Conservation (phyloP, 139 green algal species). For the Ostreobium quekettii region DNA sequence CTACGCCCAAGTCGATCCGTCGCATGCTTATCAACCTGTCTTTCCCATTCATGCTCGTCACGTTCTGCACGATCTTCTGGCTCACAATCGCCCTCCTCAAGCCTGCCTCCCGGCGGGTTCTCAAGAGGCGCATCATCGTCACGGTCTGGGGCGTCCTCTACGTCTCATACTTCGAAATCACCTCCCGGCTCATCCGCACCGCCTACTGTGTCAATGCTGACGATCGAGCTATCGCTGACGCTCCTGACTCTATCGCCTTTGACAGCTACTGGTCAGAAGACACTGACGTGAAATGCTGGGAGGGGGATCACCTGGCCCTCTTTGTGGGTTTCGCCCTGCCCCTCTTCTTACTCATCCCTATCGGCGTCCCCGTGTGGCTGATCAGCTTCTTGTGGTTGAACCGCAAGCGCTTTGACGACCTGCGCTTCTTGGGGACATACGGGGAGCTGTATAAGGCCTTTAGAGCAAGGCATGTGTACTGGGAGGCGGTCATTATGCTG, state of each 20-base stretch:
- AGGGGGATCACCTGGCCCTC: not conserved
- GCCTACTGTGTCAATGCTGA: conserved; percentile 3
- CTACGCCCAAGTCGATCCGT: too few species aligned
- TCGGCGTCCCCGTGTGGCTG: conserved; percentile 16
- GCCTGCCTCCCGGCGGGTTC: not conserved
- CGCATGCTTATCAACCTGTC: conserved; percentile 1
- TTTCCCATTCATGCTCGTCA: not conserved
- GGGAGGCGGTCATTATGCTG: conserved; percentile 14
- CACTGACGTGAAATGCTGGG: conserved; percentile 4
- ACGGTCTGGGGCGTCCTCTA: not conserved
- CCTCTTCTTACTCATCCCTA: conserved; percentile 2
- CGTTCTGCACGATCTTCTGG: not conserved
- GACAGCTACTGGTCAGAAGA: conserved; percentile 14
- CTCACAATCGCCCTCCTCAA: not conserved
- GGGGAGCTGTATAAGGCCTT: conserved; percentile 11
- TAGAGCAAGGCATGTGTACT: not conserved
- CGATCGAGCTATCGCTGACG: not conserved
- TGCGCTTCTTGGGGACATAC: not conserved
- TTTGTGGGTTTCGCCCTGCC: not conserved
- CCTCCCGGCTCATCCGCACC: not conserved
- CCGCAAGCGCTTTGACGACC: too few species aligned
- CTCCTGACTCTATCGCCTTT: too few species aligned
- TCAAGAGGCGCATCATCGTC: not conserved
- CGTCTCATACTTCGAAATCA: conserved; percentile 12
- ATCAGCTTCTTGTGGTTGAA: not conserved